A percentile compares a stretch with the other conserved stretches of the same genome.
phyloP scores from a whole-genome alignment of 2,329 filamentous ascomycete genomes.

The Dactylellina drechsleri region DNA sequence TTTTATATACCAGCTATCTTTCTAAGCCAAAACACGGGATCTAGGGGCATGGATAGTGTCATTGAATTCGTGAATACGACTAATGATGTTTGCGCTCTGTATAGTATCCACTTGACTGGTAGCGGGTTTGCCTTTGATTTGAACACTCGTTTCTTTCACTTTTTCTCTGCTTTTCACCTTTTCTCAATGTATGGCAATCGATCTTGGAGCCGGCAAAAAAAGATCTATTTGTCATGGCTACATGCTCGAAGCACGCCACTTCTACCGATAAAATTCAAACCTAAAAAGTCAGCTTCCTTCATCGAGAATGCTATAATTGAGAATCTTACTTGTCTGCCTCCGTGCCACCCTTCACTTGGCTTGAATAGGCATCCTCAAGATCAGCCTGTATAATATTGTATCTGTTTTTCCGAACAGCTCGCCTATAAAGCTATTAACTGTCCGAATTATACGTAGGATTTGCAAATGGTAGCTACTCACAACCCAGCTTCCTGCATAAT shows the following conservation, averaged over 20 bases:
- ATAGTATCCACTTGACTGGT: too few relatives aligned
- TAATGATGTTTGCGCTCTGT: too few relatives aligned
- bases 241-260: too few relatives aligned
- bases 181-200: too few relatives aligned
- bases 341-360: slow-evolving; percentile 87
- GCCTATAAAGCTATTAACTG: slow-evolving; percentile 30
- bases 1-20: too few relatives aligned
- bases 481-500: slow-evolving; percentile 99
- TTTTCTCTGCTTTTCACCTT: too few relatives aligned
- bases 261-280: slow-evolving; percentile 58
- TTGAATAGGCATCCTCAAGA: slow-evolving; percentile 95
- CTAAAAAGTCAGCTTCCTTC: slow-evolving; percentile 34
- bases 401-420: slow-evolving; percentile 68
- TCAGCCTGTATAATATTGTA: slow-evolving; percentile 99
- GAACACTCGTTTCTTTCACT: too few relatives aligned
- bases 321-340: slow-evolving; percentile 68
- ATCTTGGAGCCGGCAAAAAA: too few relatives aligned
- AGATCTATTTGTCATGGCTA: background rate
- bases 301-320: slow-evolving; percentile 6
- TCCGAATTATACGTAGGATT: background rate
- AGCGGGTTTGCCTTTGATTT: too few relatives aligned
- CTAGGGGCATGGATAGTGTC: too few relatives aligned
- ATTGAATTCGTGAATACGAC: too few relatives aligned
- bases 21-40: too few relatives aligned
- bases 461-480: slow-evolving; percentile 65